Evolutionary conservation across 768 basidiomycete genomes (phyloP).

Genomic region (Boletus rubroflammeus): DNA sequence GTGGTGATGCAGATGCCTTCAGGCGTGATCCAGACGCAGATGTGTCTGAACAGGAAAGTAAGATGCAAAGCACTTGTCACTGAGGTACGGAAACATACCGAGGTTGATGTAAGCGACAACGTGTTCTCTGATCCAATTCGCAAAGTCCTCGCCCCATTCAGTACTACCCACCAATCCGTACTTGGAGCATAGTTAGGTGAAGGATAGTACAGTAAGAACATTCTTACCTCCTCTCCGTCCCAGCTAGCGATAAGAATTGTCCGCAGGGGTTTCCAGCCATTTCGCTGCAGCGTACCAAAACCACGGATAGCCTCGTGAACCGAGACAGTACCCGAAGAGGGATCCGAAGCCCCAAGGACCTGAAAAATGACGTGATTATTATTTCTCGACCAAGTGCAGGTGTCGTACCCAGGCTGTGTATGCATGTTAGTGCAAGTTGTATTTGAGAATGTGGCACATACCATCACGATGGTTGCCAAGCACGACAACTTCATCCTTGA

Average conservation of each 20-base stretch:
- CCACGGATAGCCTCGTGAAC: slow-evolving; percentile 56
- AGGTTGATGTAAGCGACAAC: slow-evolving; percentile 89
- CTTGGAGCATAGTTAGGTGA: slow-evolving; percentile 26
- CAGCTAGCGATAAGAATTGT: slow-evolving; percentile 76
- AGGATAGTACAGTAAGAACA: not conserved
- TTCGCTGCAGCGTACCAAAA: slow-evolving; percentile 45
- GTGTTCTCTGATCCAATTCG: slow-evolving; percentile 72
- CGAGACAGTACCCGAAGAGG: slow-evolving; percentile 54
- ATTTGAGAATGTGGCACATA: slow-evolving; percentile 28
- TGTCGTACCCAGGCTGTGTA: slow-evolving; percentile 23
- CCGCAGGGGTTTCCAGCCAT: slow-evolving; percentile 67
- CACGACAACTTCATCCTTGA: slow-evolving; percentile 81
- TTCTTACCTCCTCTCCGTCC: slow-evolving; percentile 68
- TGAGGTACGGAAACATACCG: slow-evolving; percentile 32
- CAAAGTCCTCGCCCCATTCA: slow-evolving; percentile 94
- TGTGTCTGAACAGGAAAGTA: slow-evolving; percentile 38
- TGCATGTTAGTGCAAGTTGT: slow-evolving; percentile 5
- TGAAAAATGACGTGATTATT: slow-evolving; percentile 11
- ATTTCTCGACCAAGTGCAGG: not conserved
- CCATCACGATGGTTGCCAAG: slow-evolving; percentile 91
- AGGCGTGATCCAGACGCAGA: slow-evolving; percentile 54
- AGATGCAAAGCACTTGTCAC: slow-evolving; percentile 36
- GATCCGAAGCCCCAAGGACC: slow-evolving; percentile 53
- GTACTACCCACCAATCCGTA: slow-evolving; percentile 81
- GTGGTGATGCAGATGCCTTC: slow-evolving; percentile 64